Base-by-base conservation (phyloP, 129 eudicot genomes). In the Scalesia atractyloides region DNA sequence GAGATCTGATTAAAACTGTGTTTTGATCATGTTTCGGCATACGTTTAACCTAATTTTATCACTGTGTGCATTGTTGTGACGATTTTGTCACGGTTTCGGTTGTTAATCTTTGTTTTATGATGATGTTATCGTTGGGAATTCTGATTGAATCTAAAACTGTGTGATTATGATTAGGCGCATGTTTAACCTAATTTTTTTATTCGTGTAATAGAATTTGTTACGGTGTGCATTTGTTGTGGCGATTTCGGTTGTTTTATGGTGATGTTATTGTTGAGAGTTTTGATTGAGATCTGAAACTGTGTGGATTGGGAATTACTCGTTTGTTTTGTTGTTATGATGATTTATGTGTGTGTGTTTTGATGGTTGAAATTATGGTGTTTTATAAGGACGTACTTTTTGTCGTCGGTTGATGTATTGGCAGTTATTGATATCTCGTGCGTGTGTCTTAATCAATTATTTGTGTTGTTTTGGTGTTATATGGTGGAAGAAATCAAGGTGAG, bases 391-490 rank as follows among this genome's bases (percentile, higher is more conserved):
- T 76, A 68, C 68, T 47, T 36, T 69, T 69, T 77, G 81, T 78
- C 80, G 81, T 78, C 80, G 66, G 79, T 75, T 52, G 19, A 30
- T 43, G 47, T 39, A 41, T 75, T 75, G 64, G 54, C 15, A 75
- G 79, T 49, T 75, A 66, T 66, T 62, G 73, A 39, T 0, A 53
- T 56, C 65, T 74, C 52, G 59, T 66, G 68, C 44, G 48, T 54
- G 9, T 73, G 49, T 75, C 37, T 57, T 43, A 39, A 39, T 71
- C 67, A 44, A 15, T 26, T 0, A 26, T 43, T 72, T 43, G 20
- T 72, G 66, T 71, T 56, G 16, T 9, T n/a, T 50, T 59, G 49
- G 39, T 72, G 24, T 37, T 53, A 53, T 70, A 15, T 16, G 57
- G 56, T 46, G 12, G 47, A 72, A 58, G 47, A 72, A 58, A 72